A percentile compares a stretch with the other conserved stretches of the same genome.
These are phyloP conservation scores for Botryosphaeria dothidea DNA, from an alignment of 2,329 filamentous ascomycete species.

Conservation along the genomic window DNA sequence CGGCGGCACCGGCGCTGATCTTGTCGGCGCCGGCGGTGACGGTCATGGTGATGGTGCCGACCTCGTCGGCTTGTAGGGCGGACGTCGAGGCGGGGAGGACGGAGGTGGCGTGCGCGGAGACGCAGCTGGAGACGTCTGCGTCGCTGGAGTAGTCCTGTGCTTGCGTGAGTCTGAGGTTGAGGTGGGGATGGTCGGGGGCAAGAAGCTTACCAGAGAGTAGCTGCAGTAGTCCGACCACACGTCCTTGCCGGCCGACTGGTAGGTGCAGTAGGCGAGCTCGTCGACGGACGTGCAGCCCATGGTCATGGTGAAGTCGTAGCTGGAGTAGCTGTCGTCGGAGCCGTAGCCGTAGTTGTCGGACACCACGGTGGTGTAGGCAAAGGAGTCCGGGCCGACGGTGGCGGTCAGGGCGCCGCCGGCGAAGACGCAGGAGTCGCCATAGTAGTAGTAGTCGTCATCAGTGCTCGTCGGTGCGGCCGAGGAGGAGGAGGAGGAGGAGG, in stretches of 20 bases:
- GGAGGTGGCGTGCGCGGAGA: neutral
- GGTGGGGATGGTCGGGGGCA: neutral
- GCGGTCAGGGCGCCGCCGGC: neutral
- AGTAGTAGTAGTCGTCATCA: neutral
- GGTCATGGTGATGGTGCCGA: neutral
- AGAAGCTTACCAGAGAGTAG: neutral
- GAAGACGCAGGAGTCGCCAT: neutral
- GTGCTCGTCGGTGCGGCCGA: neutral
- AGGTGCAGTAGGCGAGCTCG: neutral
- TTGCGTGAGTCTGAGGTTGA: neutral
- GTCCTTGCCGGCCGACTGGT: neutral
- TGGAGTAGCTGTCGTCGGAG: neutral
- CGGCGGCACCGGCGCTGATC: conserved; percentile 8
- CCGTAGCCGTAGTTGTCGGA: neutral
- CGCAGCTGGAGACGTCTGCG: neutral
- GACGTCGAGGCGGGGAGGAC: neutral
- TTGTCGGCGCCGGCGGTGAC: conserved; percentile 3
- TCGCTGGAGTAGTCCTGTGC: neutral
- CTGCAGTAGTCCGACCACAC: conserved; percentile 7
- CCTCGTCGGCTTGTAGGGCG: neutral
- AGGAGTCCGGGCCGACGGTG: neutral
- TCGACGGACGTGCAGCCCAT: neutral
- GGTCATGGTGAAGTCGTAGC: neutral
- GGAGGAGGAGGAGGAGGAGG: neutral
- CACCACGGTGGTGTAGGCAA: neutral